These are phyloP conservation scores for Cytidiella melzeri DNA, from an alignment of 768 basidiomycete species.

Conservation along the genomic window DNA sequence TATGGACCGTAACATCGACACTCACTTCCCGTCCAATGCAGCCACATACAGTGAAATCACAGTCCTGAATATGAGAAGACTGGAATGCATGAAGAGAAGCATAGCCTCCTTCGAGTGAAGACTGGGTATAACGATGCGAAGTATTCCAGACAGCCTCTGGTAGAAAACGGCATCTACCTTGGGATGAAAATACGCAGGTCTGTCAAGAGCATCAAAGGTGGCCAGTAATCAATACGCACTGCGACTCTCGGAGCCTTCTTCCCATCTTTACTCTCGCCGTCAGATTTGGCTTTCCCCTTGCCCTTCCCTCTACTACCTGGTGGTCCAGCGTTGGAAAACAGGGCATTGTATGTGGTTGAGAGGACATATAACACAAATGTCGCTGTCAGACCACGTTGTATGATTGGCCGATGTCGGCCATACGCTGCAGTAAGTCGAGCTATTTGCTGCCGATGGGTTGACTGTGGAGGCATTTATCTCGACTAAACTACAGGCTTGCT, in stretches of 20 bases:
- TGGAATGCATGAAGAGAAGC: constrained; percentile 83
- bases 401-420: constrained; percentile 53
- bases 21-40: constrained; percentile 81
- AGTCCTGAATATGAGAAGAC: constrained; percentile 83
- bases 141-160: constrained; percentile 64
- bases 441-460: constrained; percentile 35
- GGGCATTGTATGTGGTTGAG: constrained; percentile 50
- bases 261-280: constrained; percentile 15
- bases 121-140: constrained; percentile 85
- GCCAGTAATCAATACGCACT: constrained; percentile 35
- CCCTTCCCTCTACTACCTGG: constrained; percentile 32
- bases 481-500: too few species aligned
- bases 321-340: constrained; percentile 39
- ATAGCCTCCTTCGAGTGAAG: constrained; percentile 82
- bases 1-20: too few species aligned
- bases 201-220: neutral
- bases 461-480: too few species aligned
- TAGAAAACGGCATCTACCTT: constrained; percentile 94
- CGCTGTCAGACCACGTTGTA: constrained; percentile 67
- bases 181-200: neutral
- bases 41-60: constrained; percentile 93
- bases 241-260: constrained; percentile 59
- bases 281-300: constrained; percentile 23
- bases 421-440: constrained; percentile 48
- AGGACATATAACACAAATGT: constrained; percentile 71